Evolutionary conservation across 1,139 yeast genomes (phyloP), one percentile per base, ranked within the genome.

Genomic region (Kodamaea alishanica): DNA sequence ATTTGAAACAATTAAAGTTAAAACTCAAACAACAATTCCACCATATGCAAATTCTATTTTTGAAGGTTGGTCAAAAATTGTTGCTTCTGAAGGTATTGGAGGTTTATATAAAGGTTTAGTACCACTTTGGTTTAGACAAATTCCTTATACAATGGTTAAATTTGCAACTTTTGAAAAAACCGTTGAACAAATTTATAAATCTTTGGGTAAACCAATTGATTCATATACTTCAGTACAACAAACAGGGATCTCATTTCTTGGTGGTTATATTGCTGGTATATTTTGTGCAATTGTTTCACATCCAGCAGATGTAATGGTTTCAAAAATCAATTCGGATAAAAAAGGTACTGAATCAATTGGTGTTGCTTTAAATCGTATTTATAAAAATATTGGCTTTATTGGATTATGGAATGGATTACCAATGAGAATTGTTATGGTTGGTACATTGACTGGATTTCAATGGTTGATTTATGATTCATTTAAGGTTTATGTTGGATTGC

Each of bases 291-390:
- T 84, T 40, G 94, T 88, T 12, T 89, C 96, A 22, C 97, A 90
- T 64, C 97, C 97, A 32, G 97, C 97, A 30, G 97, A 90, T 65
- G 96, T 89, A 33, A 83, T 90, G 95, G 97, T 90, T 28, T 86
- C 96, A 39, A 86, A 89, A 75, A 78, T 90, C 55, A 89, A 86
- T 60, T 74, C 84, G 43, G 92, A 85, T 48, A 81, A 82, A 56
- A 67, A 72, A 51, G 70, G 84, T 25, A 75, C 75, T 40, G 96
- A 88, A 66, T 58, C 82, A 6, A 71, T 77, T 54, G 82, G 82
- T 31, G 67, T 70, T 35, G 95, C 95, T 11, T 71, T 84, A 40
- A 56, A 69, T 48, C 78, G 92, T 55, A 88, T 90, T 56, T 90
- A 89, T 62, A 62, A 67, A 39, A 75, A 78, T 55, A 89, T 90